Conservation (phyloP, 768 basidiomycete species). For the Kwoniella shandongensis region DNA sequence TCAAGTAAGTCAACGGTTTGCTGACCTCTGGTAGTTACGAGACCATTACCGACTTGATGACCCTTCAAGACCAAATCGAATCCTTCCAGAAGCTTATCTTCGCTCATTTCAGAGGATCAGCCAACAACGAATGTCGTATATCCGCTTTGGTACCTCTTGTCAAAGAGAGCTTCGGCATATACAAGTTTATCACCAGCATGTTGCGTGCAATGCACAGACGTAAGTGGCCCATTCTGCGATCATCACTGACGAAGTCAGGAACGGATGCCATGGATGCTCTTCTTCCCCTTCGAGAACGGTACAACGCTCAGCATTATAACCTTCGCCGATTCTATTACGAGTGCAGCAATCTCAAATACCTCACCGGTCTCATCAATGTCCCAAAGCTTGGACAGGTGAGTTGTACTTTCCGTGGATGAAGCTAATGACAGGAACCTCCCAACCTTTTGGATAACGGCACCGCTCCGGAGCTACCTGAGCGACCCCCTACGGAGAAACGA, state of each 20-base stretch:
- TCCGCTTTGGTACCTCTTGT: slow-evolving; percentile 93
- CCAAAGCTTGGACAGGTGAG: slow-evolving; percentile 89
- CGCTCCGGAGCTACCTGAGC: slow-evolving; percentile 81
- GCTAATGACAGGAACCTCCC: slow-evolving; percentile 77
- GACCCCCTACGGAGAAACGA: slow-evolving; percentile 57
- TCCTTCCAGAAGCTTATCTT: slow-evolving; percentile 98
- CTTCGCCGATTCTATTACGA: slow-evolving; percentile 98
- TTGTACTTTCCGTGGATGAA: background rate
- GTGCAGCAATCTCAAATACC: slow-evolving; percentile 95
- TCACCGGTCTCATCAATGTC: slow-evolving; percentile 96
- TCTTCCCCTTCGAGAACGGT: slow-evolving; percentile 83
- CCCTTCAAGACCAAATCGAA: slow-evolving; percentile 96
- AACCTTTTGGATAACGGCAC: slow-evolving; percentile 79
- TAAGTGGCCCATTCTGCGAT: slow-evolving; percentile 54
- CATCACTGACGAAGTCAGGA: slow-evolving; percentile 58
- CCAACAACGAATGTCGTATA: slow-evolving; percentile 96
- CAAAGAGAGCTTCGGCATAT: slow-evolving; percentile 99
- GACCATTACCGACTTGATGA: slow-evolving; percentile 96
- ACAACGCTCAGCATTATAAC: slow-evolving; percentile 84
- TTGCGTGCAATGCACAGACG: slow-evolving; percentile 92
- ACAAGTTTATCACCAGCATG: slow-evolving; percentile 99
- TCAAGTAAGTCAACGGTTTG: slow-evolving; percentile 18
- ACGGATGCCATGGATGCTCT: slow-evolving; percentile 85
- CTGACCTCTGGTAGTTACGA: slow-evolving; percentile 68
- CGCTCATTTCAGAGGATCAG: slow-evolving; percentile 83